Conservation (phyloP, 2,329 filamentous ascomycete species). For the Penicillium sp. region DNA sequence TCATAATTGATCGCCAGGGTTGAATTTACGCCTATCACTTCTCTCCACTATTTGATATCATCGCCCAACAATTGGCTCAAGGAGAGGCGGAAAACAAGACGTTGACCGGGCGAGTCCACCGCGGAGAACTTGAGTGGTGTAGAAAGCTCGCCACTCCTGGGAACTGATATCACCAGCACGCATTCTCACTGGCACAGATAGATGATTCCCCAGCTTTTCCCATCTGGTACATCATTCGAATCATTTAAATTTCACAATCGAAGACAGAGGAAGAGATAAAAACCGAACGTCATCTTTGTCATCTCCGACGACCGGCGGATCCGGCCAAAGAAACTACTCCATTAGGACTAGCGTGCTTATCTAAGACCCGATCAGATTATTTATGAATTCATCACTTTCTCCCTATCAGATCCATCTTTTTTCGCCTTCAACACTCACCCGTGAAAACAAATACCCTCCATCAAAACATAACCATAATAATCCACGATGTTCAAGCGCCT, state of each 20-base stretch:
- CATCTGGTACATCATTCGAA: not conserved
- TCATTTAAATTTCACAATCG: not conserved
- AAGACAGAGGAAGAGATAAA: not conserved
- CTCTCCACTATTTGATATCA: slow-evolving; percentile 26
- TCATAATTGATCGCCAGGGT: not conserved
- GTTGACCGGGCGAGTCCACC: slow-evolving; percentile 17
- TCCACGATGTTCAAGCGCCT: slow-evolving; percentile 59
- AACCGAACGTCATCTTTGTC: slow-evolving; percentile 13
- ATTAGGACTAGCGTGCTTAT: slow-evolving; percentile 22
- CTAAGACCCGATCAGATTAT: slow-evolving; percentile 29
- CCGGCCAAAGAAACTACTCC: slow-evolving; percentile 12
- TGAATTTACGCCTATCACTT: not conserved
- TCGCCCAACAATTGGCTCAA: slow-evolving; percentile 19
- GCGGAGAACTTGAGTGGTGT: slow-evolving; percentile 21
- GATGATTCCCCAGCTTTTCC: not conserved
- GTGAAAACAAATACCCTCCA: not conserved
- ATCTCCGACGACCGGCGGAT: slow-evolving; percentile 28
- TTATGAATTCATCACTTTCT: slow-evolving; percentile 29
- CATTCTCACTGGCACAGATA: slow-evolving; percentile 4
- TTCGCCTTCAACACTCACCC: slow-evolving; percentile 16
- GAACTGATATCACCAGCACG: slow-evolving; percentile 18
- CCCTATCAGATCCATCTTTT: slow-evolving; percentile 24
- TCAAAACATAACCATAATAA: slow-evolving; percentile 4
- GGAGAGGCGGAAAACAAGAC: slow-evolving; percentile 18
- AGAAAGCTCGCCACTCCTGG: slow-evolving; percentile 15